phyloP scores from a whole-genome alignment of 208 protist species.

The Leishmania braziliensis region DNA sequence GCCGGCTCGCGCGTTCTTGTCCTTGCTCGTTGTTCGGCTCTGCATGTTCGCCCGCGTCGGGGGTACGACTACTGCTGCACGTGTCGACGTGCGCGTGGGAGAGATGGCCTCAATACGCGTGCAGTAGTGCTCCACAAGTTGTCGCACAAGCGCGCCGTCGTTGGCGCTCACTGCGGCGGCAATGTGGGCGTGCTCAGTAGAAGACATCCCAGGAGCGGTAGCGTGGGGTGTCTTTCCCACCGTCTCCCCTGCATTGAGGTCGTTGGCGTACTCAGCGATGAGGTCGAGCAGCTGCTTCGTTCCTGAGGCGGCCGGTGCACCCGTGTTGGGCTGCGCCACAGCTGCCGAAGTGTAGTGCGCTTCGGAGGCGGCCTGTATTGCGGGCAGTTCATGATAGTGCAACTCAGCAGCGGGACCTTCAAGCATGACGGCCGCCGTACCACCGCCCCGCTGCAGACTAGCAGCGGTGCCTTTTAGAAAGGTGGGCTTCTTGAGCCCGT shows the following conservation, averaged over 20 bases:
- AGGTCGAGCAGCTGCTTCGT: conserved; percentile 8
- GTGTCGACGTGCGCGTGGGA: not conserved
- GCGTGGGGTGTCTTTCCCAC: not conserved
- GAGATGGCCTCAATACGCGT: conserved; percentile 6
- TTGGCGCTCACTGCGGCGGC: conserved; percentile 50
- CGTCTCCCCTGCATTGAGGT: not conserved
- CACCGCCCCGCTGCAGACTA: not conserved
- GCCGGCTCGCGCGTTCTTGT: not conserved
- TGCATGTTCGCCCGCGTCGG: conserved; percentile 8
- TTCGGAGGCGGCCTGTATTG: conserved; percentile 22
- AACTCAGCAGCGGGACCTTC: not conserved
- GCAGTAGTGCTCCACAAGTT: conserved; percentile 54
- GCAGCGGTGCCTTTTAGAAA: not conserved
- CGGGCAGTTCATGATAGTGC: conserved; percentile 27
- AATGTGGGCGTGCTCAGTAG: conserved; percentile 26
- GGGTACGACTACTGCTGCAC: not conserved
- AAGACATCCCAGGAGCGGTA: conserved; percentile 11
- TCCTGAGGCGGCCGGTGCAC: not conserved
- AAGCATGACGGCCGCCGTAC: not conserved
- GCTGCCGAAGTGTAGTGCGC: conserved; percentile 3
- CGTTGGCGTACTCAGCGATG: conserved; percentile 17
- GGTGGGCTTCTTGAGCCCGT: not conserved
- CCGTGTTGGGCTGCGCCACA: not conserved
- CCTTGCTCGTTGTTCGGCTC: not conserved
- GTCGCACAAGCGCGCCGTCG: conserved; percentile 52